Base-by-base conservation (phyloP, 805 yeast species). In the Pichia pseudocactophila region DNA sequence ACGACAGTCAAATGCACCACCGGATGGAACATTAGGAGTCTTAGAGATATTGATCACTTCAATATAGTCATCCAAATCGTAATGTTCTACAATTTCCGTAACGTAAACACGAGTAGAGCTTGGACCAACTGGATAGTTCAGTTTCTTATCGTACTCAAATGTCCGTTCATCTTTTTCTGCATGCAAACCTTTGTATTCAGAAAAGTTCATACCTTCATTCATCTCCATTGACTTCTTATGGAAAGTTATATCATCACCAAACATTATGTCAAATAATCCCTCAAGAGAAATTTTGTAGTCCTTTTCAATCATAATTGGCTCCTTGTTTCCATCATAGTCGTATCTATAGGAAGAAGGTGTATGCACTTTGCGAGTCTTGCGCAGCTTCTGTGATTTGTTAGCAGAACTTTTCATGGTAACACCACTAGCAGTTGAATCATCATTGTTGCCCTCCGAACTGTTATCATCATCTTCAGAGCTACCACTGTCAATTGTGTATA, bases 11-110 rank as follows among this genome's bases (percentile, higher is more conserved):
- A 92, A 92, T 1, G 84, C 73, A 34, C 72, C 72, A 4, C 99
- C 99, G 53, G 89, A 82, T 0, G 99, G 98, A 13, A 92, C 97
- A 56, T 87, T 92, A 0, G 98, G 99, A 0, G 98, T 89, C 33
- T 65, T 67, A 0, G 90, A 77, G 2, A 74, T 67, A 34, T 80
- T 76, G 2, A 78, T 63, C 2, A 87, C 77, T 45, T 77, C 71
- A 28, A 86, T 73, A 49, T 71, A 71, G 15, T 69, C 66, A 5
- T 72, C 64, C 40, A 68, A 66, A 53, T 84, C 82, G 52, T 71
- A 62, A 36, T 70, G 62, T 35, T 77, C 74, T 17, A 84, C 68
- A 0, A 69, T 64, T 51, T 88, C 96, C 3, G 60, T 62, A 6
- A 67, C 69, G 27, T 78, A 76, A 13, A 74, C 77, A 43, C 72